These are phyloP conservation scores for Cytospora chrysosperma DNA, from an alignment of 2,329 filamentous ascomycete species.

Conservation along the genomic window DNA sequence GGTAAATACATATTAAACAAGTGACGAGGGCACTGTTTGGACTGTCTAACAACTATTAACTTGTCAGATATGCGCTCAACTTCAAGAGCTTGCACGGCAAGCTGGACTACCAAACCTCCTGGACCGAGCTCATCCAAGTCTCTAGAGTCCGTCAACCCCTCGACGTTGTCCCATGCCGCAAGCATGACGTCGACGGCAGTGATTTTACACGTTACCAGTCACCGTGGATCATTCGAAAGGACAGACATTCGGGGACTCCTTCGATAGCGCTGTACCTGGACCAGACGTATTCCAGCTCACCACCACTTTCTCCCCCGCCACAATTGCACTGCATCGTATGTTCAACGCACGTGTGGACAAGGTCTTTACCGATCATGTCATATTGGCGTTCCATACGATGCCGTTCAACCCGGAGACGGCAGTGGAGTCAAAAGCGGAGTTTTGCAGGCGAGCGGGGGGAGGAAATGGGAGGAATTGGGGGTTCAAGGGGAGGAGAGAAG, in stretches of 20 bases:
- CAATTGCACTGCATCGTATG: not conserved
- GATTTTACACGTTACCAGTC: conserved; percentile 34
- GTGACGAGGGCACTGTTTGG: no score
- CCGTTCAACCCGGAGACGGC: conserved; percentile 51
- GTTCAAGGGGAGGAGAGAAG: conserved; percentile 40
- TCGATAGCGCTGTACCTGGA: conserved; percentile 64
- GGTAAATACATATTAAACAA: conserved; percentile 21
- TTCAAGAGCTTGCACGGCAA: conserved; percentile 35
- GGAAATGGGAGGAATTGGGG: conserved; percentile 44
- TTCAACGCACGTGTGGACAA: conserved; percentile 58
- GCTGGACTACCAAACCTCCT: conserved; percentile 39
- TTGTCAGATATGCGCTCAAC: conserved; percentile 38
- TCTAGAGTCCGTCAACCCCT: conserved; percentile 46
- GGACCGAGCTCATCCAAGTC: conserved; percentile 55
- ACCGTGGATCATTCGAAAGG: conserved; percentile 11
- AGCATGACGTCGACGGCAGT: conserved; percentile 50
- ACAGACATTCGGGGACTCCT: conserved; percentile 56
- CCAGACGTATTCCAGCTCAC: conserved; percentile 44
- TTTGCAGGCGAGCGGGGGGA: conserved; percentile 45
- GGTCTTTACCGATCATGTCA: conserved; percentile 47
- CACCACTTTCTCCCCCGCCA: conserved; percentile 5
- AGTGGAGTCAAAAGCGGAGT: conserved; percentile 45
- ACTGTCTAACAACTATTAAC: not conserved
- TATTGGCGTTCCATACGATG: conserved; percentile 41
- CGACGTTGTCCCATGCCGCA: conserved; percentile 49